These are phyloP conservation scores for Sicyos edulis DNA, from an alignment of 306 rosid genomes.

Conservation along the genomic window DNA sequence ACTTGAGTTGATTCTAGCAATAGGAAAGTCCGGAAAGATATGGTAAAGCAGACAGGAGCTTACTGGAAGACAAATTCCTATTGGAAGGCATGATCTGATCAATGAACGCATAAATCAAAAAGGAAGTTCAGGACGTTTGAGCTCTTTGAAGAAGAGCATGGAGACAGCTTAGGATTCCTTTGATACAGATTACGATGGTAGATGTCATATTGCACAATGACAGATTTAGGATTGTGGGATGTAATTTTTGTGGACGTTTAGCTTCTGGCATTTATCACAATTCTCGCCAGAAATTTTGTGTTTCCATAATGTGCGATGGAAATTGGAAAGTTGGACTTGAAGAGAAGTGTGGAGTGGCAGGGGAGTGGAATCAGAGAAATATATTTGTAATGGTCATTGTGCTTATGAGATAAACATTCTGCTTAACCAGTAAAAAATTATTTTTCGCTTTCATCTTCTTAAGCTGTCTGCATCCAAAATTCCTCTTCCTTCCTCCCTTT, in stretches of 20 bases:
- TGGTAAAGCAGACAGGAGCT: conserved; percentile 49
- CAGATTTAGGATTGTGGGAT: neutral
- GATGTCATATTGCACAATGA: conserved; percentile 3
- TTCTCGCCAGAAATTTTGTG: conserved; percentile 5
- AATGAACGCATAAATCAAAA: conserved; percentile 38
- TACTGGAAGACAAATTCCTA: conserved; percentile 27
- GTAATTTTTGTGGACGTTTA: conserved; percentile 4
- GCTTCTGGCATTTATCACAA: neutral
- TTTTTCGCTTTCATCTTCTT: conserved; percentile 8
- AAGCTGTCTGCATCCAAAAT: neutral
- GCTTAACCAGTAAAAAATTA: neutral
- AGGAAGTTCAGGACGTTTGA: conserved; percentile 29
- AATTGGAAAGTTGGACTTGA: neutral
- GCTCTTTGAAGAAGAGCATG: conserved; percentile 4
- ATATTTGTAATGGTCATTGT: neutral
- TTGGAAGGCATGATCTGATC: conserved; percentile 28
- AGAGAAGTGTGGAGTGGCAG: neutral
- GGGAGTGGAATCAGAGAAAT: conserved; percentile 8
- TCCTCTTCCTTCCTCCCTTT: neutral
- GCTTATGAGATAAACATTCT: conserved; percentile 1
- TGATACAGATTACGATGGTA: neutral
- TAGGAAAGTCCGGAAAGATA: conserved; percentile 57
- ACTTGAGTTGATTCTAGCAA: conserved; percentile 78
- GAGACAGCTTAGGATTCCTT: conserved; percentile 7
- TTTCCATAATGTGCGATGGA: neutral